Base-by-base conservation (phyloP, 805 yeast species). In the Brettanomyces sp. region DNA sequence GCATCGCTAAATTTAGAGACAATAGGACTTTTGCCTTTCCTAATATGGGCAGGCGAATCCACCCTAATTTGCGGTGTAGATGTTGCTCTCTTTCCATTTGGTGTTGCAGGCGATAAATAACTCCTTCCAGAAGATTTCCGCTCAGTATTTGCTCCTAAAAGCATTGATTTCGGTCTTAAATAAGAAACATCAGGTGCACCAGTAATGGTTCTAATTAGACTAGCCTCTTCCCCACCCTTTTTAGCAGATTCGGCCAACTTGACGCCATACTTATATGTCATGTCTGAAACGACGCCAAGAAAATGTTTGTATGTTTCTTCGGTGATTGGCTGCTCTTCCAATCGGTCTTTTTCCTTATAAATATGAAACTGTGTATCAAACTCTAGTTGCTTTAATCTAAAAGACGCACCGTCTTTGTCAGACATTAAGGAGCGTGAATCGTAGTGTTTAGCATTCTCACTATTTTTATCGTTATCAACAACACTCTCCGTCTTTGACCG, bases 121-220 rank as follows among this genome's bases (percentile, higher is more conserved):
- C n/a, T n/a, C n/a, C 23, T 22, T n/a, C 25, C 22, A 12, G 40
- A 8, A 12, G 38, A 33, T 9, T 24, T 24, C 23, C 36, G 14
- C 11, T 36, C 18, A 9, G 24, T 5, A 28, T 28, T 28, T n/a
- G 39, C 41, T 12, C 47, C 48, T 36, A 57, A 46, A 7, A 64
- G 52, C 67, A 63, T 63, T 36, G 66, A 62, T 44, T 56, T 61
- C 4, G 56, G 48, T 22, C 51, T 48, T 30, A 55, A 53, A 39
- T 49, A 55, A 9, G 47, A 23, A 22, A 56, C 59, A 40, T 62
- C 66, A 1, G 70, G 69, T 2, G 67, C 64, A 7, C 73, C 75
- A 0, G 76, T 70, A 22, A 71, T 52, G 0, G 69, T 59, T 32
- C 75, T 58, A 28, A 72, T 70, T 18, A 71, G 50, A 36, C 62